Conservation (phyloP, 179 eudicot species). For the Carnegiea gigantea region DNA sequence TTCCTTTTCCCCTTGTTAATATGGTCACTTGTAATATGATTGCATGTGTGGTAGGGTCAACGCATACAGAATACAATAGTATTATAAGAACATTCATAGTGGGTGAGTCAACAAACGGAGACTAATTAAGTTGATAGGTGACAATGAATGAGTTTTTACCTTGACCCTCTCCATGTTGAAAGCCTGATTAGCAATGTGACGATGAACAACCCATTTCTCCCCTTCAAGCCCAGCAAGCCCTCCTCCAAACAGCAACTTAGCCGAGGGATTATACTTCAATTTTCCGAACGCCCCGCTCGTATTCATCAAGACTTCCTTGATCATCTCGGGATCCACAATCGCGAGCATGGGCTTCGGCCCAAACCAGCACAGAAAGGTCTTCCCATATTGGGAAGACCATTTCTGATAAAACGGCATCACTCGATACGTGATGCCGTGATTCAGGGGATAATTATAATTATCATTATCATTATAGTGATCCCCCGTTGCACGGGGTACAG, state of each 20-base stretch:
- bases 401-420: conserved; percentile 49
- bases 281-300: conserved; percentile 20
- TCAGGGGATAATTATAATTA: conserved; percentile 12
- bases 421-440: conserved; percentile 49
- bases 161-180: conserved; percentile 38
- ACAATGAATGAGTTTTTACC: conserved; percentile 11
- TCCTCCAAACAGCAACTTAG: conserved; percentile 37
- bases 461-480: too few species aligned
- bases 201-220: conserved; percentile 35
- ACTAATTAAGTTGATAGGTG: background rate
- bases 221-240: conserved; percentile 41
- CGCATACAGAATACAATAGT: too few species aligned
- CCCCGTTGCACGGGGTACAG: conserved; percentile 15
- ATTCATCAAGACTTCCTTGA: conserved; percentile 35
- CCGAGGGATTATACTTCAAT: conserved; percentile 31
- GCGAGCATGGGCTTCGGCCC: conserved; percentile 40
- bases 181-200: conserved; percentile 39
- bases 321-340: conserved; percentile 31
- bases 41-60: too few species aligned
- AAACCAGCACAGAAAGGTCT: conserved; percentile 40
- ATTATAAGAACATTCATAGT: too few species aligned
- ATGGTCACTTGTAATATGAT: too few species aligned
- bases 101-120: too few species aligned
- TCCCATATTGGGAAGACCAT: conserved; percentile 38
- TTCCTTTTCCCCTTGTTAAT: too few species aligned